Evolutionary conservation across 768 basidiomycete species (phyloP).

Genomic region (Suillus subluteus): DNA sequence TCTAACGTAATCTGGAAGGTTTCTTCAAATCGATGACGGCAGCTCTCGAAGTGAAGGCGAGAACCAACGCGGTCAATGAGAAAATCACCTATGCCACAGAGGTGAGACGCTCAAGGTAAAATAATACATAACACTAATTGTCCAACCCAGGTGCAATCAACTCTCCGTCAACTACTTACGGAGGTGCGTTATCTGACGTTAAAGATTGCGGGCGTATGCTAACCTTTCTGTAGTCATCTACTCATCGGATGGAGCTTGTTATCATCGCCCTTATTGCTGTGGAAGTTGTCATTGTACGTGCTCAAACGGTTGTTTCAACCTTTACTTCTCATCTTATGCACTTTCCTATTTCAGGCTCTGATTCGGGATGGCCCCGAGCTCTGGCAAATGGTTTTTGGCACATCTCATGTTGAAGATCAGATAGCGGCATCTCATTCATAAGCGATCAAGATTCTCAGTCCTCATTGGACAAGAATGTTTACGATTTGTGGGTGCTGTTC

Average conservation of each 20-base stretch:
- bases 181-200: slow-evolving; percentile 49
- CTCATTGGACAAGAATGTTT: not conserved
- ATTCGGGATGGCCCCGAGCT: slow-evolving; percentile 81
- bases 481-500: not conserved
- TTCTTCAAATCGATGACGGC: slow-evolving; percentile 85
- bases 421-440: slow-evolving; percentile 1
- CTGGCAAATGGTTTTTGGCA: slow-evolving; percentile 53
- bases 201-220: not conserved
- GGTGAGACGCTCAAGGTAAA: slow-evolving; percentile 36
- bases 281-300: slow-evolving; percentile 86
- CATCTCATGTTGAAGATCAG: slow-evolving; percentile 17
- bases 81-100: slow-evolving; percentile 92
- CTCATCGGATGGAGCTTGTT: slow-evolving; percentile 92
- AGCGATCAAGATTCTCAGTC: not conserved
- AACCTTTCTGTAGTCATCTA: slow-evolving; percentile 62
- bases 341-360: slow-evolving; percentile 52
- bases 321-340: slow-evolving; percentile 5
- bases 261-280: slow-evolving; percentile 95
- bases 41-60: slow-evolving; percentile 84
- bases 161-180: slow-evolving; percentile 84
- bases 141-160: slow-evolving; percentile 70
- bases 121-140: slow-evolving; percentile 5
- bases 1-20: slow-evolving; percentile 39
- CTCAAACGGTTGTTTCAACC: not conserved
- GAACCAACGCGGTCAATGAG: slow-evolving; percentile 84